Evolutionary conservation across 1,284 basidiomycete species (phyloP), one percentile per base, ranked within the genome.

Genomic region (Clitocybe nebularis): DNA sequence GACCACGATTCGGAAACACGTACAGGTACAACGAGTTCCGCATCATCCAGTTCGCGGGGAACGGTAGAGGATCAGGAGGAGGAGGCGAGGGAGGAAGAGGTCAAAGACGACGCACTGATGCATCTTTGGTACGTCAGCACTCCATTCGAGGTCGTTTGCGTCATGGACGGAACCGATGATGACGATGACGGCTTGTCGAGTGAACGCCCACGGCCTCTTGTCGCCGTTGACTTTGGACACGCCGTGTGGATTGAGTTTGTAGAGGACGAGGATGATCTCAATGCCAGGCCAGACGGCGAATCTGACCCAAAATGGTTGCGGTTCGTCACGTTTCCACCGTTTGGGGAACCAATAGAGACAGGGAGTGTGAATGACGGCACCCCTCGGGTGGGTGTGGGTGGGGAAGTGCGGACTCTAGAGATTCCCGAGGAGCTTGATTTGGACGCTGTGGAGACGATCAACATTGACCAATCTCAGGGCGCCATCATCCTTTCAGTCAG

Each of bases 191-290:
- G 61, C 0, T 48, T 39, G 2, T 47, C 47, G 39, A 36, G 20
- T 5, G 75, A 77, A 28, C 69, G 79, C 2, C 77, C 77, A 14
- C 67, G 82, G 4, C 84, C 84, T 17, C 69, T 86, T 7, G 75
- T 86, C 17, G 83, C 83, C 0, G 82, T 86, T n/a, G 83, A 86
- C 59, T 86, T 86, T 60, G 83, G 83, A 23, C 81, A 84, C 53
- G 83, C 83, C 14, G 82, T 81, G 32, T 85, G 83, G 82, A 71
- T 86, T 36, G 83, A 85, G 55, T 78, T 78, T 55, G 56, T 63
- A 14, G 69, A 69, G 33, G 62, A 64, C 6, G 58, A 64, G 45
- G 51, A 53, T 11, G 56, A 55, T 14, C 38, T 45, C 8, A 25
- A 29, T 43, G 22, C 48, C 8, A 28, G 44, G 33, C 43, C 44